Evolutionary conservation across 2,329 filamentous ascomycete genomes (phyloP).

Genomic region (Hymenoscyphus scutula): DNA sequence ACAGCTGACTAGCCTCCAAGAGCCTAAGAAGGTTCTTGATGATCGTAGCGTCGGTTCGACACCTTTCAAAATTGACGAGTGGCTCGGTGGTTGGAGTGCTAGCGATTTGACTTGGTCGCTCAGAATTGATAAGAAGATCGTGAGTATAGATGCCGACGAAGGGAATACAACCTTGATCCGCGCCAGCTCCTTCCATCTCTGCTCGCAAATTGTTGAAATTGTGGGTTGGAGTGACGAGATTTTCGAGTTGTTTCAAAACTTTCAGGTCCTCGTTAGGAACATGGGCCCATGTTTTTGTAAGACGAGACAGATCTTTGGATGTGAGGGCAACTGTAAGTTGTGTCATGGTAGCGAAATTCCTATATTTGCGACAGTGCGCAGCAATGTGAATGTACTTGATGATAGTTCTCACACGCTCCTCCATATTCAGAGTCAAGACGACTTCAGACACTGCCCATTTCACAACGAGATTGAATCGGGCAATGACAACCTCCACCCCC

Average conservation of each 20-base stretch:
- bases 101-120: slow-evolving; percentile 72
- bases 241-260: slow-evolving; percentile 67
- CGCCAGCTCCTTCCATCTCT: slow-evolving; percentile 70
- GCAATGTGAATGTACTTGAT: slow-evolving; percentile 83
- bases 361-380: slow-evolving; percentile 68
- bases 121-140: slow-evolving; percentile 77
- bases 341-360: slow-evolving; percentile 82
- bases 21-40: slow-evolving; percentile 77
- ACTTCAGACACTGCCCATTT: slow-evolving; percentile 83
- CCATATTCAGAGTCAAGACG: slow-evolving; percentile 67
- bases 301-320: slow-evolving; percentile 67
- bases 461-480: slow-evolving; percentile 83
- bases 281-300: slow-evolving; percentile 69
- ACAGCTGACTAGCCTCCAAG: slow-evolving; percentile 75
- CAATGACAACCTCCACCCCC: slow-evolving; percentile 80
- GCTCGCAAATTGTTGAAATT: slow-evolving; percentile 75
- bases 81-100: slow-evolving; percentile 64
- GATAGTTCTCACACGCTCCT: slow-evolving; percentile 73
- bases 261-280: slow-evolving; percentile 64
- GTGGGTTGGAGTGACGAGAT: slow-evolving; percentile 69
- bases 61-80: slow-evolving; percentile 80
- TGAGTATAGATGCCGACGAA: slow-evolving; percentile 84
- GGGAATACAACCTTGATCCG: slow-evolving; percentile 73
- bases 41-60: slow-evolving; percentile 70
- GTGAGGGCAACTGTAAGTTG: slow-evolving; percentile 77